phyloP scores from a whole-genome alignment of 2,329 filamentous ascomycete genomes.

The Cordyceps pruinosa region DNA sequence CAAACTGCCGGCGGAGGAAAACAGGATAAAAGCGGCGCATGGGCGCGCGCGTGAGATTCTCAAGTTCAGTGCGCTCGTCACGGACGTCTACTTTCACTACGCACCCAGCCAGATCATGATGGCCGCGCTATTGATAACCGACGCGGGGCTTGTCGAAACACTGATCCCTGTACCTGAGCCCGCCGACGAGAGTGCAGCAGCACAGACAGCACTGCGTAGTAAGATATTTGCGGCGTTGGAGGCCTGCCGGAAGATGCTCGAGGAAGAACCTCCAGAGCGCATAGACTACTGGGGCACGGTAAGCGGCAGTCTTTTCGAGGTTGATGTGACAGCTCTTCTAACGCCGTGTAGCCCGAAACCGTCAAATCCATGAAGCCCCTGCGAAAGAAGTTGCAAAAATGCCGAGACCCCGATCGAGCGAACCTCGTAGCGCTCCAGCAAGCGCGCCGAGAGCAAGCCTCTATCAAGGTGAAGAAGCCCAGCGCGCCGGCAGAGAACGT shows the following conservation, averaged over 20 bases:
- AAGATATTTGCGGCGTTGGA: conserved; percentile 45
- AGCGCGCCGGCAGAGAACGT: conserved; percentile 36
- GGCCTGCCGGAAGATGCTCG: conserved; percentile 47
- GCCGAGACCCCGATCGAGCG: conserved; percentile 65
- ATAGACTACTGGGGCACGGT: conserved; percentile 50
- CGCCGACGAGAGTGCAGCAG: conserved; percentile 19
- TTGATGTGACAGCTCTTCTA: neutral
- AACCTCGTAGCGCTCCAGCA: conserved; percentile 64
- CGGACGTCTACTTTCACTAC: conserved; percentile 95
- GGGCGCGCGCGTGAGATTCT: conserved; percentile 65
- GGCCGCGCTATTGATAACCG: conserved; percentile 68
- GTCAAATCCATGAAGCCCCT: conserved; percentile 46
- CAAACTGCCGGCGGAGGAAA: conserved; percentile 53
- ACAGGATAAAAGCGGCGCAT: conserved; percentile 56
- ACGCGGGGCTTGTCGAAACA: conserved; percentile 52
- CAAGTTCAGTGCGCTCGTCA: conserved; percentile 74
- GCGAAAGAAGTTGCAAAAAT: conserved; percentile 63
- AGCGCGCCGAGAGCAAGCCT: conserved; percentile 50
- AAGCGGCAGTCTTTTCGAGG: conserved; percentile 17
- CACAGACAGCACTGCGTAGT: conserved; percentile 28
- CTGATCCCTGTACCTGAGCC: conserved; percentile 36
- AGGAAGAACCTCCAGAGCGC: conserved; percentile 50
- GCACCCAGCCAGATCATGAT: conserved; percentile 93
- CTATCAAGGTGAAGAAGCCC: conserved; percentile 30
- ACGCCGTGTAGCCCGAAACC: conserved; percentile 32